Conservation (phyloP, 768 basidiomycete genomes). For the Rhizopogon salebrosus region DNA sequence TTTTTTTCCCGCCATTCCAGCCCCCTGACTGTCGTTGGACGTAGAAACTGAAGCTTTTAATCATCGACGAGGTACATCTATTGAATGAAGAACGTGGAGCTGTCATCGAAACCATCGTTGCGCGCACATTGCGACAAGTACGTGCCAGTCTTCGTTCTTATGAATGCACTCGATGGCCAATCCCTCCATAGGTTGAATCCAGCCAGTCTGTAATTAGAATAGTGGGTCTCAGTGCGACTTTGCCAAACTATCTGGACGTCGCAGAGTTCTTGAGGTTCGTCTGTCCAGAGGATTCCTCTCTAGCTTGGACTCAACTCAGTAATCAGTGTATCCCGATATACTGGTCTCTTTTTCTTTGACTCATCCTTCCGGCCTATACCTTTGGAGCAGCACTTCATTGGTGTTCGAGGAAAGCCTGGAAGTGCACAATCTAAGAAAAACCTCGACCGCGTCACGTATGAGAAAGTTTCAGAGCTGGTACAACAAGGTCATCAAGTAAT, state of each 20-base stretch:
- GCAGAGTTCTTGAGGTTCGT: constrained; percentile 86
- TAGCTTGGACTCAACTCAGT: constrained; percentile 1
- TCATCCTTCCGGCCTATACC: constrained; percentile 96
- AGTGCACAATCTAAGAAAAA: constrained; percentile 72
- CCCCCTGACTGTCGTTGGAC: not conserved
- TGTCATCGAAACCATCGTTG: constrained; percentile 97
- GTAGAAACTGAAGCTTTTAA: constrained; percentile 87
- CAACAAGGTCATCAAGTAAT: constrained; percentile 95
- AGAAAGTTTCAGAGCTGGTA: constrained; percentile 87
- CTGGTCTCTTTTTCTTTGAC: constrained; percentile 95
- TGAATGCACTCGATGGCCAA: not conserved
- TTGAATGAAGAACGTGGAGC: constrained; percentile 97
- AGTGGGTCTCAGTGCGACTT: constrained; percentile 91
- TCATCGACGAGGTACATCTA: constrained; percentile 96
- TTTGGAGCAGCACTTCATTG: constrained; percentile 95
- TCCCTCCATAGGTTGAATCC: constrained; percentile 72
- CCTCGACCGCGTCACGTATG: constrained; percentile 81
- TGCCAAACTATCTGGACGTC: constrained; percentile 96
- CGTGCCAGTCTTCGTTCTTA: constrained; percentile 5
- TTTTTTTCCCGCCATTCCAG: not conserved
- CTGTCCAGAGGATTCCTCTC: not conserved
- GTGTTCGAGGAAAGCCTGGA: constrained; percentile 83
- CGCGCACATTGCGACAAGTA: constrained; percentile 87
- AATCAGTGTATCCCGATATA: constrained; percentile 74
- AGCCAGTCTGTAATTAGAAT: constrained; percentile 95